phyloP scores from a whole-genome alignment of 768 basidiomycete species.

The Serpula lacrymans region DNA sequence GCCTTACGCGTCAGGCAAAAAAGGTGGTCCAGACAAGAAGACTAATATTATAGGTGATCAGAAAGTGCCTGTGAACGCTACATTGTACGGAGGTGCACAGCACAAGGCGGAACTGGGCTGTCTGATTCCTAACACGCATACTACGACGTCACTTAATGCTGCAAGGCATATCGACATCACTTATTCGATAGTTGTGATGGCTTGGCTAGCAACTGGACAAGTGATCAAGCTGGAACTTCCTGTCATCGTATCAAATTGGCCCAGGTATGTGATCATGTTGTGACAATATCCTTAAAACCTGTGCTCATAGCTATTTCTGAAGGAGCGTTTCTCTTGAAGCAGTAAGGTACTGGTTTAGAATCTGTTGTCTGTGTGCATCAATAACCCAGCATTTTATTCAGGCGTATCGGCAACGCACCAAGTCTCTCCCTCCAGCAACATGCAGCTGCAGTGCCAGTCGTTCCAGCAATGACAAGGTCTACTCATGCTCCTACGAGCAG shows the following conservation, averaged over 20 bases:
- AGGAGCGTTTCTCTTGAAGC: conserved; percentile 75
- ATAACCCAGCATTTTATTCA: conserved; percentile 14
- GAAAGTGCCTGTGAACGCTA: conserved; percentile 68
- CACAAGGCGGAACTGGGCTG: conserved; percentile 73
- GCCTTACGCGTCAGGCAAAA: conserved; percentile 50
- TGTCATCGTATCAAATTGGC: conserved; percentile 83
- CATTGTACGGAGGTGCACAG: conserved; percentile 67
- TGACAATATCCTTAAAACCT: neutral
- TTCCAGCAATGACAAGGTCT: conserved; percentile 12
- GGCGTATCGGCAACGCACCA: conserved; percentile 48
- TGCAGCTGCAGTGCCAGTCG: conserved; percentile 26
- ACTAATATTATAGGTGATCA: conserved; percentile 60
- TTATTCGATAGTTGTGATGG: conserved; percentile 74
- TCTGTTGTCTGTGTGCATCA: neutral
- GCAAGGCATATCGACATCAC: conserved; percentile 85
- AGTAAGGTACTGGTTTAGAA: conserved; percentile 35
- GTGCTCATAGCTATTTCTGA: conserved; percentile 8
- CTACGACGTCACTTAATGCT: conserved; percentile 75
- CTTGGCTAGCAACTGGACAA: conserved; percentile 65
- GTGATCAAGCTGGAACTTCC: conserved; percentile 72
- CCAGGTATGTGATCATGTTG: conserved; percentile 61
- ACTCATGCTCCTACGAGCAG: conserved; percentile 19
- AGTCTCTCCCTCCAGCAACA: conserved; percentile 32
- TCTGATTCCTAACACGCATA: conserved; percentile 67
- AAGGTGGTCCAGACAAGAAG: conserved; percentile 55